Conservation (phyloP, 2,329 filamentous ascomycete genomes). For the Sclerotinia minor region DNA sequence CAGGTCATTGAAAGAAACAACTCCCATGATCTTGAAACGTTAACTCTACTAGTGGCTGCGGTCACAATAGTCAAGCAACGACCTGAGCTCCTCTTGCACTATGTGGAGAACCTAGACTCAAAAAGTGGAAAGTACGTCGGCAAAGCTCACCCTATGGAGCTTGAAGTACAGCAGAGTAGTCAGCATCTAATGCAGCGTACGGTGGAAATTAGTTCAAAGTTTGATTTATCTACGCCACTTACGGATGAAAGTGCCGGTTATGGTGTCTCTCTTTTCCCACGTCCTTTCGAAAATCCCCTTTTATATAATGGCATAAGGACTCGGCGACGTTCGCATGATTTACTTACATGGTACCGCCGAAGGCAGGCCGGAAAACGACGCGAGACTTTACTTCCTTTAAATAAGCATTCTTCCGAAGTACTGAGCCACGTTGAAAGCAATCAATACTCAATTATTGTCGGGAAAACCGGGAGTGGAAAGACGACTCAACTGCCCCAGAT, state of each 20-base stretch:
- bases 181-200: constrained; percentile 13
- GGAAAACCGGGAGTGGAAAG: constrained; percentile 93
- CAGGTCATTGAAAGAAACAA: neutral
- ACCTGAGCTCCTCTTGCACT: constrained; percentile 10
- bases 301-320: neutral
- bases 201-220: neutral
- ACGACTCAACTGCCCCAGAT: constrained; percentile 97
- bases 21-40: neutral
- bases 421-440: constrained; percentile 76
- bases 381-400: constrained; percentile 66
- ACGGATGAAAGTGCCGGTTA: neutral
- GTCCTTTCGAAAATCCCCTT: neutral
- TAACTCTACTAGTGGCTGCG: constrained; percentile 8
- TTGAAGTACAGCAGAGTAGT: constrained; percentile 17
- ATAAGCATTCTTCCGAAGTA: constrained; percentile 77
- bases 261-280: neutral
- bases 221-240: neutral
- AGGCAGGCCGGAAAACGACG: neutral
- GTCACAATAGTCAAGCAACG: constrained; percentile 4
- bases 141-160: constrained; percentile 9
- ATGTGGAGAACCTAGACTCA: neutral
- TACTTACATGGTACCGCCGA: neutral
- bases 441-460: constrained; percentile 90
- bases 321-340: neutral
- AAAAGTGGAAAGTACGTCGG: constrained; percentile 10